phyloP scores from a whole-genome alignment of 441 rosid species.

The Adansonia rubrostipa region DNA sequence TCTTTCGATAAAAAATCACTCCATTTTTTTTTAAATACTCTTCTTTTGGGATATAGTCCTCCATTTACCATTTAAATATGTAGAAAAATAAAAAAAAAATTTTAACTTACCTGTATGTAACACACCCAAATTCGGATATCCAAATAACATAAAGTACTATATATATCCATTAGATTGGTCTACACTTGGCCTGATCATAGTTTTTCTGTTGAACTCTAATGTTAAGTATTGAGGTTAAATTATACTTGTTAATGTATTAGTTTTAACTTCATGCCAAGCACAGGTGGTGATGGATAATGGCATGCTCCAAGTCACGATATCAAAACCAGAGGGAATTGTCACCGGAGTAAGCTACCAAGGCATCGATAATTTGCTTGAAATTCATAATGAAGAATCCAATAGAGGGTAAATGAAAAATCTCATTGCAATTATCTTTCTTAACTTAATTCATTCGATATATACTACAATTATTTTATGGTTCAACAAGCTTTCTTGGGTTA shows the following conservation, averaged over 20 bases:
- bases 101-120: too few relatives aligned
- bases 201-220: neutral
- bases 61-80: too few relatives aligned
- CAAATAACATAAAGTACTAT: too few relatives aligned
- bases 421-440: neutral
- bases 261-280: constrained; percentile 6
- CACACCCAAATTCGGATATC: too few relatives aligned
- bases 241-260: neutral
- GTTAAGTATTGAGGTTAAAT: neutral
- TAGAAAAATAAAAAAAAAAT: too few relatives aligned
- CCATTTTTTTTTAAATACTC: too few relatives aligned
- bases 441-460: too few relatives aligned
- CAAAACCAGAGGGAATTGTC: constrained; percentile 61
- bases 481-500: neutral
- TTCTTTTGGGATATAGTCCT: too few relatives aligned
- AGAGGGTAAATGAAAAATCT: constrained; percentile 46
- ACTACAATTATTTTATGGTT: neutral
- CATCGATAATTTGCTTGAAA: constrained; percentile 60
- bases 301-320: constrained; percentile 49
- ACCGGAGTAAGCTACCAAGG: constrained; percentile 54
- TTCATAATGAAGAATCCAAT: constrained; percentile 44
- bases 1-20: too few relatives aligned
- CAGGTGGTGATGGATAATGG: constrained; percentile 65
- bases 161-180: neutral
- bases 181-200: neutral